Evolutionary conservation across 148 eudicot species (phyloP).

Genomic region (Bassia scoparia): DNA sequence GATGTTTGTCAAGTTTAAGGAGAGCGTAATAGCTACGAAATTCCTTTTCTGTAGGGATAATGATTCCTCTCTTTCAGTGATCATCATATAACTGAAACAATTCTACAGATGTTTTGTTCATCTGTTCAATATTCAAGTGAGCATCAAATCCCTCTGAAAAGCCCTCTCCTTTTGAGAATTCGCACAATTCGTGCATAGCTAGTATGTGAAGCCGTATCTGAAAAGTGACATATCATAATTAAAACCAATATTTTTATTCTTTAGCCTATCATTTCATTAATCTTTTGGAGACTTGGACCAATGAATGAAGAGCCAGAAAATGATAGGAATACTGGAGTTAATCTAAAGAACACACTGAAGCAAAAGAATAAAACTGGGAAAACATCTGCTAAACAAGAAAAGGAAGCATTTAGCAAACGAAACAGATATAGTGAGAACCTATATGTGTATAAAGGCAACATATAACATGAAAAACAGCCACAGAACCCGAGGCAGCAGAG

Average conservation of each 20-base stretch:
- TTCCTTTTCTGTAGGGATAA: constrained; percentile 78
- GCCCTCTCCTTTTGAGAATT: constrained; percentile 94
- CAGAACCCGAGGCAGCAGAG: neutral
- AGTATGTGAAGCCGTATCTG: constrained; percentile 95
- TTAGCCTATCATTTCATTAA: neutral
- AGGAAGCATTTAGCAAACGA: neutral
- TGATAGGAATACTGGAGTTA: constrained; percentile 3
- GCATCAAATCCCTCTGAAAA: constrained; percentile 99
- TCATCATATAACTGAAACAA: constrained; percentile 95
- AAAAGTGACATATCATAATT: constrained; percentile 25
- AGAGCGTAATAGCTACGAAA: constrained; percentile 98
- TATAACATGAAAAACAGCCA: constrained; percentile 7
- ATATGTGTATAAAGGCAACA: neutral
- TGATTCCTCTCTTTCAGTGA: constrained; percentile 74
- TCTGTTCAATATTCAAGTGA: constrained; percentile 96
- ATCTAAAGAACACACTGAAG: constrained; percentile 4
- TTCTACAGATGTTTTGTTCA: constrained; percentile 98
- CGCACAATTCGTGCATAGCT: constrained; percentile 97
- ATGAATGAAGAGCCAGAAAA: neutral
- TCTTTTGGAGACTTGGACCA: neutral
- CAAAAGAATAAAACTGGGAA: constrained; percentile 9
- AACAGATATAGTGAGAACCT: neutral
- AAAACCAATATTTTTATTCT: neutral
- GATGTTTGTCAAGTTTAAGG: constrained; percentile 93
- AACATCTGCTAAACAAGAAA: neutral